Evolutionary conservation across 768 basidiomycete species (phyloP), one percentile per base, ranked within the genome.

Genomic region (Kwoniella pini): DNA sequence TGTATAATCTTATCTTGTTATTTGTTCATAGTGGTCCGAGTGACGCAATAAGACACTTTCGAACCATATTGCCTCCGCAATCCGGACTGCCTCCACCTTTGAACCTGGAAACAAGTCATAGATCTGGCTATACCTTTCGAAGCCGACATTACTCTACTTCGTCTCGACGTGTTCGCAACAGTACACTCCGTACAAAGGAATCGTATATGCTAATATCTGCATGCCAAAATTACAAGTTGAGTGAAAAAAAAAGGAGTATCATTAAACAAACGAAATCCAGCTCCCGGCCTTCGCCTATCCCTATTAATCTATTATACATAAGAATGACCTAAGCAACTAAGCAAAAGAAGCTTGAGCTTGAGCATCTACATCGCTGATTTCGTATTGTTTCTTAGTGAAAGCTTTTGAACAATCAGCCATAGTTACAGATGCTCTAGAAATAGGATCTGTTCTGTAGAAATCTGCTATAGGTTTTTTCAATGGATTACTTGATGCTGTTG

Each of bases 401-500:
- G 91, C 84, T 46, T 88, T 86, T 13, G 89, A 89, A 77, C 92
- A 95, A 68, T 92, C 89, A 0, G 92, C 93, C 93, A 96, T 96
- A 33, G 93, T 94, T 38, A 88, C 91, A 79, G 70, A 93, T 85
- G 91, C 90, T 83, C 94, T 83, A 43, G 91, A 93, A 75, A 98
- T 91, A 26, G 90, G 86, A 79, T 97, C 95, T 10, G 95, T 97
- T 80, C 91, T 87, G 80, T 97, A 99, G 80, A 98, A 98, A 81
- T 96, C 96, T 51, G 80, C 68, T 66, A 99, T 88, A 0, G 92
- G 89, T 79, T 87, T 89, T 79, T 82, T 83, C 80, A 96, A 86
- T 19, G 85, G 80, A 40, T 79, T 79, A 4, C 66, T 50, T 13
- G 68, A 65, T 15, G 58, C 52, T 19, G 62, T 33, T 38, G 62